phyloP scores from a whole-genome alignment of 2,329 filamentous ascomycete genomes.

The Colletotrichum sidae region DNA sequence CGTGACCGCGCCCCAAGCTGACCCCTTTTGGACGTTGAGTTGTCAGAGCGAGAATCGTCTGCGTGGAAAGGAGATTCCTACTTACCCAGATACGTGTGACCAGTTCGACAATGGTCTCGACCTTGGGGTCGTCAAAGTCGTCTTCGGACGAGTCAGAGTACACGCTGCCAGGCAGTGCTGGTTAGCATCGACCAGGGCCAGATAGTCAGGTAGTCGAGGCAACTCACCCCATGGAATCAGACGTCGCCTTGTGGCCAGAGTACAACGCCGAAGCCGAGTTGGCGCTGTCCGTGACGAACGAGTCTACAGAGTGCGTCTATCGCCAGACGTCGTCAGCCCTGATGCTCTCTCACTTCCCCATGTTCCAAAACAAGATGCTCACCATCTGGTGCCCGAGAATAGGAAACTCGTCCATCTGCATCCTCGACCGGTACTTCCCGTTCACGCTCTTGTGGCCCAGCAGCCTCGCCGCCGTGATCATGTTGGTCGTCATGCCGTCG shows the following conservation, averaged over 20 bases:
- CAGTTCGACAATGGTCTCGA: slow-evolving; percentile 87
- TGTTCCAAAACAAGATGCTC: slow-evolving; percentile 56
- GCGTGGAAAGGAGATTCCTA: slow-evolving; percentile 56
- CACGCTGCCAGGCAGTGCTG: slow-evolving; percentile 54
- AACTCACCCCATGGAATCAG: slow-evolving; percentile 79
- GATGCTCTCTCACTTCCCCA: not conserved
- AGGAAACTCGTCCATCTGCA: slow-evolving; percentile 86
- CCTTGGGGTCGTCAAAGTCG: slow-evolving; percentile 84
- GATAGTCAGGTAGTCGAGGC: too few species aligned
- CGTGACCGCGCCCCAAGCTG: slow-evolving; percentile 74
- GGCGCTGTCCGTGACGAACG: slow-evolving; percentile 87
- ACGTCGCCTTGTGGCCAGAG: slow-evolving; percentile 84
- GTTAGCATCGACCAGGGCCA: slow-evolving; percentile 6
- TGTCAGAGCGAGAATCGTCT: not conserved
- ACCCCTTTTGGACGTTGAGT: slow-evolving; percentile 50
- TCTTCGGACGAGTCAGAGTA: slow-evolving; percentile 82
- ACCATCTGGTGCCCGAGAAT: slow-evolving; percentile 85
- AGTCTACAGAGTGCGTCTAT: slow-evolving; percentile 82
- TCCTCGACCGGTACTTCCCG: slow-evolving; percentile 80
- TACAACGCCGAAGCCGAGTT: slow-evolving; percentile 87
- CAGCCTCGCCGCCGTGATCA: slow-evolving; percentile 81
- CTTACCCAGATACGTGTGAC: slow-evolving; percentile 76
- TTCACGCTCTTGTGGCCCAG: slow-evolving; percentile 87
- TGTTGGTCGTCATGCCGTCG: slow-evolving; percentile 78
- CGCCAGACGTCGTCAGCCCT: not conserved